Evolutionary conservation across 164 flowering plant genomes (phyloP).

Genomic region (Magnolia changhungtana): DNA sequence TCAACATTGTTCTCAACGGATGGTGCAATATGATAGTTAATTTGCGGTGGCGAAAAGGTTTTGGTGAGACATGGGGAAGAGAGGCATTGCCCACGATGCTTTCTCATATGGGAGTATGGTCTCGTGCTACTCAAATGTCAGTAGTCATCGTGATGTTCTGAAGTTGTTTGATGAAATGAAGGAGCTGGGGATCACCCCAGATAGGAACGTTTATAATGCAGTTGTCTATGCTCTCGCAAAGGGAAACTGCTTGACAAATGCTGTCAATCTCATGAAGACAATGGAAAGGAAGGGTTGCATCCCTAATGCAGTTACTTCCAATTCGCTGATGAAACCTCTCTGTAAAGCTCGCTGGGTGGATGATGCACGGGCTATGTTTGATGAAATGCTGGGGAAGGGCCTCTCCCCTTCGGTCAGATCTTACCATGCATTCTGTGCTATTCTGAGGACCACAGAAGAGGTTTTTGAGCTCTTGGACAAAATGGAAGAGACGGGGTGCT

Average conservation of each 20-base stretch:
- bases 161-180: slow-evolving; percentile 60
- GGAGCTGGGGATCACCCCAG: slow-evolving; percentile 48
- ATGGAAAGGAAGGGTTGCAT: slow-evolving; percentile 67
- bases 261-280: slow-evolving; percentile 48
- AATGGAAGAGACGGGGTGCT: slow-evolving; percentile 56
- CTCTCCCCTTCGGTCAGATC: slow-evolving; percentile 58
- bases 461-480: slow-evolving; percentile 57
- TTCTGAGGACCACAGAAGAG: slow-evolving; percentile 52
- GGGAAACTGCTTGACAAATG: slow-evolving; percentile 53
- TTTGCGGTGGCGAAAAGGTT: slow-evolving; percentile 57
- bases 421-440: slow-evolving; percentile 65
- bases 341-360: slow-evolving; percentile 47
- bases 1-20: slow-evolving; percentile 77
- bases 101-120: slow-evolving; percentile 63
- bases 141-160: slow-evolving; percentile 46
- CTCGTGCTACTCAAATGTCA: slow-evolving; percentile 60
- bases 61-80: slow-evolving; percentile 68
- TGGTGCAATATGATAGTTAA: slow-evolving; percentile 72
- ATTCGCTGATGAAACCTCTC: slow-evolving; percentile 73
- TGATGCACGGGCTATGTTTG: slow-evolving; percentile 52
- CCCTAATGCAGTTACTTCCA: slow-evolving; percentile 61
- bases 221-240: slow-evolving; percentile 76
- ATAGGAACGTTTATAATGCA: slow-evolving; percentile 77
- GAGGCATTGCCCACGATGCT: slow-evolving; percentile 54
- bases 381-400: slow-evolving; percentile 59